phyloP scores from a whole-genome alignment of 2,329 filamentous ascomycete genomes.

The Ophiosphaerella narmari region DNA sequence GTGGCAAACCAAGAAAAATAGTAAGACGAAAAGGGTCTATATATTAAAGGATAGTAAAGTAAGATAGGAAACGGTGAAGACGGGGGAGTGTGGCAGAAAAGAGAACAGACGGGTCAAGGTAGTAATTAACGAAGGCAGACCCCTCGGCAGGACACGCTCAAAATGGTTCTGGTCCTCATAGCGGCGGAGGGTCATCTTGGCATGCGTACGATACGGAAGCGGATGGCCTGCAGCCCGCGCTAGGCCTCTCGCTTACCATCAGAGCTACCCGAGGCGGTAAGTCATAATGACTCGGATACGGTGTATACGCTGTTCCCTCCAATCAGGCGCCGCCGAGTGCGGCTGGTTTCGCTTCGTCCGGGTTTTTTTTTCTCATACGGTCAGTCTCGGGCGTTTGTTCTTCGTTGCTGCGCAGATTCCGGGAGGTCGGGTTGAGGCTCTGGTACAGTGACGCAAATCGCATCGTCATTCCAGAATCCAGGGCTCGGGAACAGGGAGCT shows the following conservation, averaged over 20 bases:
- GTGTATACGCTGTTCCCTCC: conserved; percentile 12
- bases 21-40: not conserved
- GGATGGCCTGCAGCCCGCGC: conserved; percentile 27
- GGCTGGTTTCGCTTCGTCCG: conserved; percentile 6
- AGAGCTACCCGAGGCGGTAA: conserved; percentile 6
- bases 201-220: conserved; percentile 23
- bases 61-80: conserved; percentile 5
- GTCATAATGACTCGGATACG: conserved; percentile 11
- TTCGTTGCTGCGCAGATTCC: no score
- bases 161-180: conserved; percentile 19
- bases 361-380: no score
- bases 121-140: conserved; percentile 20
- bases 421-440: no score
- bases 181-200: conserved; percentile 23
- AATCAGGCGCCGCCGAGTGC: conserved; percentile 10
- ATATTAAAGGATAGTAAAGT: conserved; percentile 22
- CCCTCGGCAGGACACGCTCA: conserved; percentile 12
- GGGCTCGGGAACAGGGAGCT: no score
- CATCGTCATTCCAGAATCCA: no score
- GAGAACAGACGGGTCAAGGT: conserved; percentile 18
- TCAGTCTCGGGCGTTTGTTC: no score
- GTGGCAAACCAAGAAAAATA: conserved; percentile 1
- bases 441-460: no score
- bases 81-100: conserved; percentile 8
- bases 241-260: conserved; percentile 13